Evolutionary conservation across 768 basidiomycete genomes (phyloP), one percentile per base, ranked within the genome.

Genomic region (Cytidiella melzeri): DNA sequence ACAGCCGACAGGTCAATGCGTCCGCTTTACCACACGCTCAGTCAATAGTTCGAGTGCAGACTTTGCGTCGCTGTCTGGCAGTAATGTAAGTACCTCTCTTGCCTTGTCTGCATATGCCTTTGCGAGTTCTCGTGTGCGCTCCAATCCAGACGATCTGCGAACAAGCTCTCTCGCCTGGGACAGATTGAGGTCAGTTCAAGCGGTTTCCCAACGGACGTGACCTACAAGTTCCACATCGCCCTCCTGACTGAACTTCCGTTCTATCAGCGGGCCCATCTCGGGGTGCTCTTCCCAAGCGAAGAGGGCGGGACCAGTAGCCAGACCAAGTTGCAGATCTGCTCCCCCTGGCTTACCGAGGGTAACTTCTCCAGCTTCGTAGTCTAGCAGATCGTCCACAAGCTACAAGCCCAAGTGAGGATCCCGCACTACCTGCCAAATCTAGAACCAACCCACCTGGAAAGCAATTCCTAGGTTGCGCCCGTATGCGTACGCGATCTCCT

Each of bases 371-470:
- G 87, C 81, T 43, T 93, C 87, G 62, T 92, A 98, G 69, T 98
- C 96, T 3, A 99, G 72, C 28, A 93, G 79, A 62, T 99, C 96
- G 63, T 99, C 96, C 42, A 98, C 86, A 9, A 99, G 84, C 92
- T 95, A 59, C 15, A 24, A 47, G 41, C 41, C 11, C 13, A 15
- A 19, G 41, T 26, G 19, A 0, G 30, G 38, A 43, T 23, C 30
- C 25, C 23, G 20, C 30, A 34, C n/a, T n/a, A 49, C 50, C 49
- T 18, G 42, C 50, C 18, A 43, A 9, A 9, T 6, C 9, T n/a
- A 15, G 28, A 10, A 9, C 18, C 1, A 2, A 12, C 15, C 15
- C 54, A 92, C 92, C 79, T 96, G 94, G 70, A 97, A 96, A n/a
- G 93, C 91, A 53, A 94, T 87, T 2, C 93, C 92, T 15, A 95